Base-by-base conservation (phyloP, 2,329 filamentous ascomycete species). In the Apiospora hydei region DNA sequence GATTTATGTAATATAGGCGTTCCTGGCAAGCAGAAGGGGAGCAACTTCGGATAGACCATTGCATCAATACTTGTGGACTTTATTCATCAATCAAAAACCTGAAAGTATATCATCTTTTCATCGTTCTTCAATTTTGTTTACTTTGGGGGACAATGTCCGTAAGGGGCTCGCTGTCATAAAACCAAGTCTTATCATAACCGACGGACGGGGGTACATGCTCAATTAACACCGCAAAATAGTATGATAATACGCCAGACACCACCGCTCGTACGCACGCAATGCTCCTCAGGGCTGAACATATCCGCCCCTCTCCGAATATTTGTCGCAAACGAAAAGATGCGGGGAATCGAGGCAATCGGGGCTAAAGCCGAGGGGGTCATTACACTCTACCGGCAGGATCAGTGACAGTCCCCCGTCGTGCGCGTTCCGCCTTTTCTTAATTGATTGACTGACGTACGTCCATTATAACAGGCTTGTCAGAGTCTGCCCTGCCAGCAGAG, bases 401-500 rank as follows among this genome's bases (percentile, higher is more conserved):
- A 14, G 44, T 46, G 44, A 46, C 44, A 18, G 6, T 46, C 18
- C 16, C 16, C 18, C 44, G 44, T 46, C 21, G 46, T 47, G 18
- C 46, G 46, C 10, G 18, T 21, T n/a, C 21, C 18, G 46, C 57
- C 16, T 21, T 24, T 41, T 24, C 61, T 66, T 66, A 16, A 24
- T 14, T 41, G 26, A 21, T 61, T 3, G 26, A 3, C 26, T 3
- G 26, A 3, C 26, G 26, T 30, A 2, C 13, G 2, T 18, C 26
- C 26, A 6, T 57, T 16, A 26, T 16, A 53, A 26, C 5, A 26
- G 14, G 49, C 41, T 44, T 44, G 43, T 14, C 43, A 38, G 66
- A 41, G 34, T 24, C 21, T n/a, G 38, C 21, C 26, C 49, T 2
- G 73, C 72, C 68, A 74, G 76, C 73, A 76, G 76, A 73, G 72